Percentiles rank a stretch among this genome's conserved stretches.
phyloP scores from a whole-genome alignment of 345 rosid genomes.

The Camelina neglecta region DNA sequence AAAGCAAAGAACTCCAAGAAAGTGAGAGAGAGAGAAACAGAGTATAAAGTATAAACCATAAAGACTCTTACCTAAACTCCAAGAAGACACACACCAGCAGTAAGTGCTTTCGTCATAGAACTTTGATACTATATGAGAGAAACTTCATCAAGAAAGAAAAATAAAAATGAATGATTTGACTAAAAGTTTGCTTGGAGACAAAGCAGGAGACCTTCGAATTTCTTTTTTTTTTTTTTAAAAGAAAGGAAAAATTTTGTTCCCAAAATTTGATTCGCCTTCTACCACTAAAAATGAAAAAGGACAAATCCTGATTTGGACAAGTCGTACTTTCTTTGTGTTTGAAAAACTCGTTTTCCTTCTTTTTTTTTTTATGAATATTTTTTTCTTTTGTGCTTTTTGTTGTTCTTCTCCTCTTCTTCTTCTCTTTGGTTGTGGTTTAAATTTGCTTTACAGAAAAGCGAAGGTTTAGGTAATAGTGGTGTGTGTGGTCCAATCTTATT shows the following conservation, averaged over 20 bases:
- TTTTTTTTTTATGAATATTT: not conserved
- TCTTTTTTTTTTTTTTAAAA: not conserved
- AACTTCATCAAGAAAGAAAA: not conserved
- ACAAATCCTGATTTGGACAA: conserved; percentile 37
- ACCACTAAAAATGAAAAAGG: conserved; percentile 9
- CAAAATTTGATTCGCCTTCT: conserved; percentile 24
- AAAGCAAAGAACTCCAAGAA: conserved; percentile 1
- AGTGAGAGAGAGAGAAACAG: conserved; percentile 13
- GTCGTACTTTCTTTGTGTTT: conserved; percentile 19
- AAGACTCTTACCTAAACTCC: conserved; percentile 42
- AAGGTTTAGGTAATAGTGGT: conserved; percentile 38
- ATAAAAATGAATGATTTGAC: conserved; percentile 31
- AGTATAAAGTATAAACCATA: not conserved
- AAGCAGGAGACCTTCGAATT: conserved; percentile 54
- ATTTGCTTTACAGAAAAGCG: conserved; percentile 39
- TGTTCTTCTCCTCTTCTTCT: not conserved
- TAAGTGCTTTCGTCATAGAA: conserved; percentile 7
- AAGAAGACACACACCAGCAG: not conserved
- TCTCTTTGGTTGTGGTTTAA: conserved; percentile 1
- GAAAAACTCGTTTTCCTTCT: not conserved
- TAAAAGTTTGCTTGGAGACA: conserved; percentile 58
- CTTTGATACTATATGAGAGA: conserved; percentile 2
- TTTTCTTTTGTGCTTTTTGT: not conserved
- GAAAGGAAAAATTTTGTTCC: not conserved
- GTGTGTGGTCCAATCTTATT: conserved; percentile 29